Percentiles rank a stretch among this genome's conserved stretches.
phyloP scores from a whole-genome alignment of 306 rosid genomes.

The Clitoria ternatea region DNA sequence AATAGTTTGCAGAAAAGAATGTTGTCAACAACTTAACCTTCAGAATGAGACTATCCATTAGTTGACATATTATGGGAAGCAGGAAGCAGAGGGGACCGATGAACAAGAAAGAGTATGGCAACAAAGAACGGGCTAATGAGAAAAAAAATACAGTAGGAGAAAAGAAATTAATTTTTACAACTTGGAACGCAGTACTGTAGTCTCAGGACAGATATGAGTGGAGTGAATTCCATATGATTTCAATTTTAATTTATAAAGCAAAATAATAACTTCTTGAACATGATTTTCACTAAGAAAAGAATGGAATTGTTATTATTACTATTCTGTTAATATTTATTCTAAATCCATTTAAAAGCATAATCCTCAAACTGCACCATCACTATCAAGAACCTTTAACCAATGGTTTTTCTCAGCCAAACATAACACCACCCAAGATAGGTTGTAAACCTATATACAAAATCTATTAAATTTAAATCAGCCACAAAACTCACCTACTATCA shows the following conservation, averaged over 20 bases:
- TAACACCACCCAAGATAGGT: neutral
- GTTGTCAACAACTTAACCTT: neutral
- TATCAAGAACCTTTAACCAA: slow-evolving; percentile 2
- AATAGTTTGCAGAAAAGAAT: neutral
- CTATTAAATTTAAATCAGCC: neutral
- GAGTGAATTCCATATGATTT: neutral
- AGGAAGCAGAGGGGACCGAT: neutral
- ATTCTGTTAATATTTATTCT: neutral
- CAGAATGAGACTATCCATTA: neutral
- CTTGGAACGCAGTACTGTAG: neutral
- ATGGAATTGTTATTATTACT: neutral
- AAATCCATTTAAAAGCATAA: neutral
- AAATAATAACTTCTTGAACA: neutral
- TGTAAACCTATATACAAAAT: neutral
- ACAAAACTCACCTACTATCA: neutral
- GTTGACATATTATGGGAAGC: neutral
- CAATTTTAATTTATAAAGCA: neutral
- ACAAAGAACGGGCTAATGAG: neutral
- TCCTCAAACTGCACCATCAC: neutral
- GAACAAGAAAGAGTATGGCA: neutral
- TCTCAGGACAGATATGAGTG: neutral
- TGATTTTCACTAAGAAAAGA: neutral
- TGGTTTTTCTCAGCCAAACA: neutral
- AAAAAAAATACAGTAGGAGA: neutral
- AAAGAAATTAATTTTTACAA: neutral